Evolutionary conservation across 345 rosid genomes (phyloP).

Genomic region (Psidium friedrichsthalianum): DNA sequence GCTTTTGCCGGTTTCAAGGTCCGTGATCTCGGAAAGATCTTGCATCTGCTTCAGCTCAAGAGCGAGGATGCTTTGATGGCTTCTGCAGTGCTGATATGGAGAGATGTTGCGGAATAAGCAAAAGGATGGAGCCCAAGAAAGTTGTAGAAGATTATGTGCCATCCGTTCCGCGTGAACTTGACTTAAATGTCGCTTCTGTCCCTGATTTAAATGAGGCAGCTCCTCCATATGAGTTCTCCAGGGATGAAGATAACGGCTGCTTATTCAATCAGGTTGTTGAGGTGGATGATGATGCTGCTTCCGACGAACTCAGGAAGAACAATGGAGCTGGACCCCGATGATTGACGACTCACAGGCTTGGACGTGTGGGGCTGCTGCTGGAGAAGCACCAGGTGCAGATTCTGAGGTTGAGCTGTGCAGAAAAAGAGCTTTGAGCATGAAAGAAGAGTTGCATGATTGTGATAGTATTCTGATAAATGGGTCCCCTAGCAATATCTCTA

Average conservation of each 20-base stretch:
- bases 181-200: conserved; percentile 70
- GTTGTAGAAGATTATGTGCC: conserved; percentile 29
- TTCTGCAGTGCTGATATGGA: conserved; percentile 52
- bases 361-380: conserved; percentile 20
- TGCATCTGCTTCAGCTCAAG: conserved; percentile 65
- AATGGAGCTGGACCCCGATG: conserved; percentile 42
- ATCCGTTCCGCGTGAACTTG: conserved; percentile 46
- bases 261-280: conserved; percentile 49
- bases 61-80: conserved; percentile 54
- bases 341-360: conserved; percentile 47
- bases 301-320: conserved; percentile 50
- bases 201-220: conserved; percentile 88
- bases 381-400: conserved; percentile 37
- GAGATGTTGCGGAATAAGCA: conserved; percentile 40
- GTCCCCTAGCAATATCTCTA: conserved; percentile 37
- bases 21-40: conserved; percentile 57
- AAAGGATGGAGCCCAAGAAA: conserved; percentile 19
- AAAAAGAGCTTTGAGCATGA: conserved; percentile 39
- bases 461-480: conserved; percentile 72
- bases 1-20: conserved; percentile 58
- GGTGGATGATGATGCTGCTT: conserved; percentile 65
- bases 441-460: conserved; percentile 69
- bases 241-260: conserved; percentile 80
- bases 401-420: conserved; percentile 49
- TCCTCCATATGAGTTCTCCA: conserved; percentile 67